Evolutionary conservation across 768 basidiomycete genomes (phyloP).

Genomic region (Pulveroboletus ravenelii): DNA sequence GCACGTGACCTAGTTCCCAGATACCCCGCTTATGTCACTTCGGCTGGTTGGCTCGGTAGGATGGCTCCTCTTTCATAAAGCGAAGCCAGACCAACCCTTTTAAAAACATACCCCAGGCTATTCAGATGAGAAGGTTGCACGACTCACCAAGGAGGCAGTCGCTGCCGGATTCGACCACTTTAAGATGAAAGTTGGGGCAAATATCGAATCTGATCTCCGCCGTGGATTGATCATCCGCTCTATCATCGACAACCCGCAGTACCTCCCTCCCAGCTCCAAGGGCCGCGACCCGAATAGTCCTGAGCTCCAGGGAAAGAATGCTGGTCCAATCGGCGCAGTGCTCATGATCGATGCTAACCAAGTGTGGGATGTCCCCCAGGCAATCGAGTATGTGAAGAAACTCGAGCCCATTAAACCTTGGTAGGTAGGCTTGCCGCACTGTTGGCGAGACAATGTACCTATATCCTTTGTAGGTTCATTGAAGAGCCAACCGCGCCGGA

Average conservation of each 20-base stretch:
- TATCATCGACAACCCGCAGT: conserved; percentile 89
- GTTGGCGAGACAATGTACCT: not conserved
- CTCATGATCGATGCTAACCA: conserved; percentile 98
- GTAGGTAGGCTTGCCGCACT: conserved; percentile 34
- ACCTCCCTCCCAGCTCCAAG: conserved; percentile 57
- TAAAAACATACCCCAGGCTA: conserved; percentile 49
- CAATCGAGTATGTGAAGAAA: conserved; percentile 84
- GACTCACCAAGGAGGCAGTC: conserved; percentile 83
- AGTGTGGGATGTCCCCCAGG: conserved; percentile 91
- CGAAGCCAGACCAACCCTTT: conserved; percentile 6
- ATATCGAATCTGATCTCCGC: conserved; percentile 76
- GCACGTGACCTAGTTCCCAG: conserved; percentile 32
- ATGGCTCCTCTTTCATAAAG: not conserved
- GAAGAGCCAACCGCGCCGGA: conserved; percentile 97
- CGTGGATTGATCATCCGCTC: conserved; percentile 87
- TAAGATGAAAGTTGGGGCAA: conserved; percentile 97
- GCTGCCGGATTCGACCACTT: conserved; percentile 93
- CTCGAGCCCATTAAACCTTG: conserved; percentile 83
- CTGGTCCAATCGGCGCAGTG: conserved; percentile 89
- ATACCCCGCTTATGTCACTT: conserved; percentile 93
- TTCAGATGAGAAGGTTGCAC: conserved; percentile 84
- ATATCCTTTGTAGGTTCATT: conserved; percentile 64
- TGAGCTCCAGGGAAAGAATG: conserved; percentile 81
- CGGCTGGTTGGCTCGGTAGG: conserved; percentile 84
- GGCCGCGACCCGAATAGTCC: conserved; percentile 58